A percentile compares a stretch with the other conserved stretches of the same genome.
phyloP scores from a whole-genome alignment of 495 filamentous ascomycete genomes.

The Staphylotrichum longicolle region DNA sequence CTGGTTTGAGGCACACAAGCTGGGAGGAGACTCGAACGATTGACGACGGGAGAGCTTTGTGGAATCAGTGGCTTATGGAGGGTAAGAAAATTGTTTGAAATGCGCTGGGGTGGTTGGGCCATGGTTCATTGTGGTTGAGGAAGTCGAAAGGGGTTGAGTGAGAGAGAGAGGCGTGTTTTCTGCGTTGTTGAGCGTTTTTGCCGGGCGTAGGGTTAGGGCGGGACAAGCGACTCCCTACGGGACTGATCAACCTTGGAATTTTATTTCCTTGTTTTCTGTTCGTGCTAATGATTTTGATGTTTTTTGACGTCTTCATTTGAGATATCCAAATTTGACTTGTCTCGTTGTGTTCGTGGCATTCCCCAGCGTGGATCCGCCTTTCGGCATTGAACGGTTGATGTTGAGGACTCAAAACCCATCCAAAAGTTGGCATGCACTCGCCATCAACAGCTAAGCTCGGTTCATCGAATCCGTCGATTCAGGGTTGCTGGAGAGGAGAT shows the following conservation, averaged over 20 bases:
- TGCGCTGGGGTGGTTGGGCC: too few species aligned
- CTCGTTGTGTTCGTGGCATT: neutral
- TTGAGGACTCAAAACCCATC: too few species aligned
- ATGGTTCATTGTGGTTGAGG: too few species aligned
- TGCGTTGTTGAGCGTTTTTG: neutral
- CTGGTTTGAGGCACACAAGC: slow-evolving; percentile 32
- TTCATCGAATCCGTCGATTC: neutral
- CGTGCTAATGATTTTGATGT: neutral
- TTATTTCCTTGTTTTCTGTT: too few species aligned
- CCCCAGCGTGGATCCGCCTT: too few species aligned
- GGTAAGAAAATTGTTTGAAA: too few species aligned
- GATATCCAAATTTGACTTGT: slow-evolving; percentile 15
- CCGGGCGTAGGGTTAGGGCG: neutral
- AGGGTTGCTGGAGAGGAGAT: slow-evolving; percentile 9
- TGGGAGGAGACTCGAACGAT: slow-evolving; percentile 16
- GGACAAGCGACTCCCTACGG: neutral
- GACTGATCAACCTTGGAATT: too few species aligned
- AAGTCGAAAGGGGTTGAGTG: too few species aligned
- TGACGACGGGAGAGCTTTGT: slow-evolving; percentile 1
- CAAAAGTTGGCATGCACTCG: too few species aligned
- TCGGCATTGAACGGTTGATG: too few species aligned
- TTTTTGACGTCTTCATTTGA: neutral
- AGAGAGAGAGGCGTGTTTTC: neutral
- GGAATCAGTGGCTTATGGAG: slow-evolving; percentile 6
- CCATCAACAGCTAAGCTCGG: too few species aligned